These are phyloP conservation scores for Pugionium dolabratum DNA, from an alignment of 345 rosid species.

Conservation along the genomic window DNA sequence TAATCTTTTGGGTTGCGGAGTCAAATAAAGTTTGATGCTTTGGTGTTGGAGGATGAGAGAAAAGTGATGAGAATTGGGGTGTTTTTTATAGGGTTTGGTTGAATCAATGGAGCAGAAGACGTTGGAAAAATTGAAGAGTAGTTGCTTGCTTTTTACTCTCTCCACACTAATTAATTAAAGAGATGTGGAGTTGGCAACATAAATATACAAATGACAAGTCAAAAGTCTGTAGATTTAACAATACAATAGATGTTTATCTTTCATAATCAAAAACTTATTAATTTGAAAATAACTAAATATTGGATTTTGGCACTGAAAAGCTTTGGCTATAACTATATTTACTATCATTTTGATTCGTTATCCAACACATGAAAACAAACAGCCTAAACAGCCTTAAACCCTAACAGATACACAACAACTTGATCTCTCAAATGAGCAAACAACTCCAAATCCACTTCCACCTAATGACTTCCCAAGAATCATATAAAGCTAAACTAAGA, in stretches of 20 bases:
- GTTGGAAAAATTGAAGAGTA: conserved; percentile 31
- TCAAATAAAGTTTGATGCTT: conserved; percentile 17
- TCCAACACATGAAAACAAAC: conserved; percentile 31
- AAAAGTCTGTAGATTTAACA: neutral
- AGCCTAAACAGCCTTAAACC: conserved; percentile 25
- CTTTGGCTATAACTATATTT: conserved; percentile 30
- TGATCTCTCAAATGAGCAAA: conserved; percentile 29
- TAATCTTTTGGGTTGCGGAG: conserved; percentile 7
- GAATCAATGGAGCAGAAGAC: conserved; percentile 38
- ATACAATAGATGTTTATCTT: neutral
- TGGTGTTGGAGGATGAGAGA: conserved; percentile 15
- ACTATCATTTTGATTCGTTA: conserved; percentile 30
- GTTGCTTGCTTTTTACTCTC: conserved; percentile 37
- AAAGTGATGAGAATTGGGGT: neutral
- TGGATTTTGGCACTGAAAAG: conserved; percentile 2
- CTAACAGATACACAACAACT: conserved; percentile 29
- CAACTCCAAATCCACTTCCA: conserved; percentile 33
- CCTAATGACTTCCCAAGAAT: conserved; percentile 41
- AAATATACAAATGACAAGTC: conserved; percentile 2
- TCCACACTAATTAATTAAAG: conserved; percentile 19
- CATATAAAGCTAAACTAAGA: conserved; percentile 39
- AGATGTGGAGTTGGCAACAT: conserved; percentile 27
- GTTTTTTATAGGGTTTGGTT: conserved; percentile 20
- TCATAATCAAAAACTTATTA: neutral
- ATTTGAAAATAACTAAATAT: no score